Conservation (phyloP, 164 flowering plant genomes). For the Stephania cephalantha region DNA sequence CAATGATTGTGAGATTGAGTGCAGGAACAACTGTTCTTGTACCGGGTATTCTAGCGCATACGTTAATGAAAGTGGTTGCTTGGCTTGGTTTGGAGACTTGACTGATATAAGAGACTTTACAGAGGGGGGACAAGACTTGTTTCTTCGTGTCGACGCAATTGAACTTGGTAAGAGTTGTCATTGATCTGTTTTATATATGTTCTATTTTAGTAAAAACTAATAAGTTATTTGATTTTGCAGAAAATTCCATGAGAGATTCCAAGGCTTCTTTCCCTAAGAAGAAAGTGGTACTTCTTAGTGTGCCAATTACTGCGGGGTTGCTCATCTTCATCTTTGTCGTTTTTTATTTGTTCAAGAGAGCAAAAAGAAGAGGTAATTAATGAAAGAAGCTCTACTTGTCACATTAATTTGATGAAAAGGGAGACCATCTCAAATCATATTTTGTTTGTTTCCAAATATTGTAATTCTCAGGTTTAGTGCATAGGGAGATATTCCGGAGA, state of each 20-base stretch:
- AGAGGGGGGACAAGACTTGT: slow-evolving; percentile 8
- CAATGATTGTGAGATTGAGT: not conserved
- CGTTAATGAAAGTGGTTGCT: not conserved
- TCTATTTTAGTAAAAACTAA: too few relatives aligned
- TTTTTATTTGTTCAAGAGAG: not conserved
- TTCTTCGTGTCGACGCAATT: not conserved
- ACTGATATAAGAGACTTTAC: slow-evolving; percentile 3
- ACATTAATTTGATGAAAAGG: not conserved
- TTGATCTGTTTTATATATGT: not conserved
- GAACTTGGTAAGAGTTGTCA: not conserved
- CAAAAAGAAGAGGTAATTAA: not conserved
- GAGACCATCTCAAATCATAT: not conserved
- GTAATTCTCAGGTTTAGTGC: not conserved
- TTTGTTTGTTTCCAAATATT: not conserved
- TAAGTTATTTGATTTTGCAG: not conserved
- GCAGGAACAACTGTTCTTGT: slow-evolving; percentile 9
- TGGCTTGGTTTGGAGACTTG: slow-evolving; percentile 4
- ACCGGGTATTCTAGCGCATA: not conserved
- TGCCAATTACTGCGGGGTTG: not conserved
- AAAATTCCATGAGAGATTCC: not conserved
- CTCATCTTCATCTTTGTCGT: not conserved
- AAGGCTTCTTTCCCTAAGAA: slow-evolving; percentile 1
- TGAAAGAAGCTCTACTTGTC: not conserved
- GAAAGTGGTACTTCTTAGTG: not conserved
- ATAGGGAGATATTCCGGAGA: not conserved